Conservation (phyloP, 2,329 filamentous ascomycete genomes). For the Talaromyces piceae region DNA sequence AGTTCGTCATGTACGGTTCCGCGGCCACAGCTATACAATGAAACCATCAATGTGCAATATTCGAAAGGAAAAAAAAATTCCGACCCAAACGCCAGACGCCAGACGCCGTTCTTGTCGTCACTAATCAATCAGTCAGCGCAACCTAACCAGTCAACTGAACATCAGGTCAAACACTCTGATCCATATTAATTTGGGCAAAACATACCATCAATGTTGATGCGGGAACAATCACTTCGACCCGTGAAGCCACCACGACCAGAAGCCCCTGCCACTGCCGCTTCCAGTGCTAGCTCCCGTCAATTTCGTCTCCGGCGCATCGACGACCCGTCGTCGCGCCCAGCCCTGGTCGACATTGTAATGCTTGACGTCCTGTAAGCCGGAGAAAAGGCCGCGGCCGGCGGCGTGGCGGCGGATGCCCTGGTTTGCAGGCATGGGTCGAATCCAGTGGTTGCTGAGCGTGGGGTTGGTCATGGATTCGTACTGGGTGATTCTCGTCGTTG, state of each 20-base stretch:
- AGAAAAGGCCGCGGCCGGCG: constrained; percentile 30
- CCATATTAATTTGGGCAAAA: no score
- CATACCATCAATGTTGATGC: no score
- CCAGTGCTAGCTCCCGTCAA: no score
- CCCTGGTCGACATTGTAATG: constrained; percentile 31
- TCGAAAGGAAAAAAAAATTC: no score
- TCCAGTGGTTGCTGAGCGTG: constrained; percentile 27
- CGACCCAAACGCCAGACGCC: background rate
- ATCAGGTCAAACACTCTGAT: background rate
- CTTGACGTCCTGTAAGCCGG: constrained; percentile 31
- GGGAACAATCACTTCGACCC: background rate
- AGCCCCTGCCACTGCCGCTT: no score
- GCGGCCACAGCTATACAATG: no score
- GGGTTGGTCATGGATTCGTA: constrained; percentile 13
- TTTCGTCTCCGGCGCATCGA: constrained; percentile 13
- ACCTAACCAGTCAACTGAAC: background rate
- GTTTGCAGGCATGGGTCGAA: constrained; percentile 14
- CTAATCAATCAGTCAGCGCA: background rate
- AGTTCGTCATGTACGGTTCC: no score
- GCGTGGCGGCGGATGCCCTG: constrained; percentile 21
- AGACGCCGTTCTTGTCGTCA: background rate
- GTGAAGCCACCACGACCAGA: constrained; percentile 3
- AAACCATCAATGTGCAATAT: no score
- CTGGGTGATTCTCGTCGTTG: constrained; percentile 20
- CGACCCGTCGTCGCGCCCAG: constrained; percentile 24